Conservation (phyloP, 176 grass and related monocot species). For the Sorghum bicolor region Sorghum_bicolor_NCBIv3 NC_012871.2:67591001-67591500, state of each 20-base stretch:
- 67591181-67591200: constrained; percentile 4
- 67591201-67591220: not conserved
- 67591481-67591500: not conserved
- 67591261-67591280: not conserved
- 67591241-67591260: not conserved
- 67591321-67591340: not conserved
- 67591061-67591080: not conserved
- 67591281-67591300: not conserved
- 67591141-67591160: not conserved
- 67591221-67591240: not conserved
- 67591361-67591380: not conserved
- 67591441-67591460: not conserved
- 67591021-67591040: not conserved
- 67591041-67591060: not conserved
- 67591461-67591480: not conserved
- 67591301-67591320: not conserved
- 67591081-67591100: not conserved
- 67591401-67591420: not conserved
- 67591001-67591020: not conserved
- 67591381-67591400: not conserved
- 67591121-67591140: not conserved
- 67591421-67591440: not conserved
- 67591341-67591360: not conserved
- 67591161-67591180: not conserved
- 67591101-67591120: not conserved